A percentile compares a stretch with the other conserved stretches of the same genome.
Evolutionary conservation across 2,329 filamentous ascomycete species (phyloP).

Genomic region (Hypocreales sp.): DNA sequence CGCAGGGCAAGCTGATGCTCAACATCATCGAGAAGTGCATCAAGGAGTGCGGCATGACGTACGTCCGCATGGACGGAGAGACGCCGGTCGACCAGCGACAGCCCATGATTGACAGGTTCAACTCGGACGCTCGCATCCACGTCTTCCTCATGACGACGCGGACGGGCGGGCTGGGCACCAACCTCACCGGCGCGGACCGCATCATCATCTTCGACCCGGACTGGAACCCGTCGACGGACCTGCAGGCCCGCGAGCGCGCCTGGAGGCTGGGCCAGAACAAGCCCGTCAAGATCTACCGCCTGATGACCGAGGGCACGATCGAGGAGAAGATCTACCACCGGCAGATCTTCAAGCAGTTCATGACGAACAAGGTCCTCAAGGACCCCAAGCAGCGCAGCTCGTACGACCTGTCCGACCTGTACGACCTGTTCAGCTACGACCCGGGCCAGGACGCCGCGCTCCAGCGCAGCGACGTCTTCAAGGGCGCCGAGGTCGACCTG

Average conservation of each 20-base stretch:
- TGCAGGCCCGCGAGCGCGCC: slow-evolving; percentile 87
- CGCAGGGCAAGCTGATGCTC: slow-evolving; percentile 88
- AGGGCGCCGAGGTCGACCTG: slow-evolving; percentile 58
- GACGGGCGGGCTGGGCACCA: slow-evolving; percentile 85
- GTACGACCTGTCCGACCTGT: slow-evolving; percentile 78
- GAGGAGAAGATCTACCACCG: slow-evolving; percentile 99
- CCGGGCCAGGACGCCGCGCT: slow-evolving; percentile 41
- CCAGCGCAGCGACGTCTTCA: slow-evolving; percentile 75
- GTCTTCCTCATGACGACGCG: slow-evolving; percentile 92
- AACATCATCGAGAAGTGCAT: slow-evolving; percentile 84
- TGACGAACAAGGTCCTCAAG: slow-evolving; percentile 89
- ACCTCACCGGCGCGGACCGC: slow-evolving; percentile 84
- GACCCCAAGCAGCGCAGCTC: slow-evolving; percentile 88
- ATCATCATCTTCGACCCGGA: slow-evolving; percentile 98
- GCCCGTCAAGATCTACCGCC: slow-evolving; percentile 86
- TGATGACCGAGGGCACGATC: slow-evolving; percentile 97
- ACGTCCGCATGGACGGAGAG: slow-evolving; percentile 83
- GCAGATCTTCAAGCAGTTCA: slow-evolving; percentile 95
- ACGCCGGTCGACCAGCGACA: slow-evolving; percentile 85
- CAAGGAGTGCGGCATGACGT: slow-evolving; percentile 52
- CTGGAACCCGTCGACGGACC: slow-evolving; percentile 94
- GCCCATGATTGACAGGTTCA: slow-evolving; percentile 82
- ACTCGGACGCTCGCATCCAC: slow-evolving; percentile 61
- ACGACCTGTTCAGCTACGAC: slow-evolving; percentile 68
- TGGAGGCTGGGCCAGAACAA: slow-evolving; percentile 93